Percentiles rank a stretch among this genome's conserved stretches.
phyloP scores from a whole-genome alignment of 495 filamentous ascomycete species.

The Tricharina praecox region DNA sequence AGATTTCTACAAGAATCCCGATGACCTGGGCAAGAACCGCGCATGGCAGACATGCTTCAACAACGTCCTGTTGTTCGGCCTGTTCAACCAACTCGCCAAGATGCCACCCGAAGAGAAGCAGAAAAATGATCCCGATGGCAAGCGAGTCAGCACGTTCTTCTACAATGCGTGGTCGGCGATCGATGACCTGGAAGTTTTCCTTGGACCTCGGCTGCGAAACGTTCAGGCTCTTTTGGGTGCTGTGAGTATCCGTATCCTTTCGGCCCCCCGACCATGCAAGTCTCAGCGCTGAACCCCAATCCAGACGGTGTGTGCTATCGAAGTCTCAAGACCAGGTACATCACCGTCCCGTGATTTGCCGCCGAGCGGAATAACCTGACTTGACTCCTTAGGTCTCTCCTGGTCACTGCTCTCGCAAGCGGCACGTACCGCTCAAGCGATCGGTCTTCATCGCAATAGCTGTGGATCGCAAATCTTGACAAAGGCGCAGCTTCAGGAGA shows the following conservation, averaged over 20 bases:
- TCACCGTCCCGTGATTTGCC: too few relatives aligned
- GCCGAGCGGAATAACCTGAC: too few relatives aligned
- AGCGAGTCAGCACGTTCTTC: slow-evolving; percentile 10
- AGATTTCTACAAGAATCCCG: slow-evolving; percentile 14
- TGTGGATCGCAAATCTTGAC: slow-evolving; percentile 10
- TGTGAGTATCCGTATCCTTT: too few relatives aligned
- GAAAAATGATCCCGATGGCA: not conserved
- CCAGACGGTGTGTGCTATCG: slow-evolving; percentile 21
- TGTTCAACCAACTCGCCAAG: slow-evolving; percentile 9
- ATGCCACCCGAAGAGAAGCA: slow-evolving; percentile 2
- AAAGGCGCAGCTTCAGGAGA: slow-evolving; percentile 20
- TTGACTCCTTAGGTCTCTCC: slow-evolving; percentile 15
- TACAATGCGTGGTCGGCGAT: slow-evolving; percentile 23
- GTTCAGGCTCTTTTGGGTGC: slow-evolving; percentile 23
- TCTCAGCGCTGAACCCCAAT: too few relatives aligned
- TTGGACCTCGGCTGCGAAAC: slow-evolving; percentile 17
- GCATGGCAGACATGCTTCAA: slow-evolving; percentile 25
- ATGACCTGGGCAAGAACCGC: slow-evolving; percentile 14
- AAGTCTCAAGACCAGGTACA: slow-evolving; percentile 19
- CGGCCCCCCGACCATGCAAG: too few relatives aligned
- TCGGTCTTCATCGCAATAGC: slow-evolving; percentile 26
- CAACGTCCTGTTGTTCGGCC: slow-evolving; percentile 23
- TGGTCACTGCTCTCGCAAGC: slow-evolving; percentile 24
- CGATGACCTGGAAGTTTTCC: slow-evolving; percentile 23
- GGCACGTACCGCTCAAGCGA: slow-evolving; percentile 20